Evolutionary conservation across 2,329 filamentous ascomycete species (phyloP), one percentile per base, ranked within the genome.

Genomic region (Ophiosphaerella herpotricha): DNA sequence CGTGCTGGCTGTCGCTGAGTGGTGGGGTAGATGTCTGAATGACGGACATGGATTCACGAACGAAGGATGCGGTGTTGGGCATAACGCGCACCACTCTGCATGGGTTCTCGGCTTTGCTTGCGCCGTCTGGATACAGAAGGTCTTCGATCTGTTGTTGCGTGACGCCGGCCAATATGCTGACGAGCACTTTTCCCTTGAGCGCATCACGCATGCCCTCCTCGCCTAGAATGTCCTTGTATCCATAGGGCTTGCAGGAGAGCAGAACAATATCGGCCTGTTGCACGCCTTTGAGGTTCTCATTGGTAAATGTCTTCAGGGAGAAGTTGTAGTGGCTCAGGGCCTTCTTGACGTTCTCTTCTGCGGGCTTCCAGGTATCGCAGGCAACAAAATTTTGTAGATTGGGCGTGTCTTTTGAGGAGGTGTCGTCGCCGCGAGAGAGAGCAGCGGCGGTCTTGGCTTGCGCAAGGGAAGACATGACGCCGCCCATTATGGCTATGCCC

Each of bases 401-500:
- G 67, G 68, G 54, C 52, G 64, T 52, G 41, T 74, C 71, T 48
- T 73, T 66, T 45, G 74, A 64, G 46, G 71, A 63, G 35, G 72
- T 72, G 49, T 64, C 57, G 73, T 76, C 43, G 67, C 4, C 18
- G 4, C 18, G 4, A 21, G 73, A 66, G 74, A 80, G 63, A 18
- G 69, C 55, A 44, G 55, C 65, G 55, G 50, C 50, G 7, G 63
- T 64, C 54, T 65, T 61, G 55, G 66, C 57, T 57, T 74, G 75
- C 78, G 78, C 77, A 38, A 94, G 81, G 9, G 88, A 89, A 52
- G 84, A 79, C 61, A 95, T 82, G 67, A 96, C 87, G 57, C 90
- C 91, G 46, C 83, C 86, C 49, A 95, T 83, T 61, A 96, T 92
- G 50, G 90, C 90, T 53, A 90, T 89, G 51, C 91, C 91, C 85